Evolutionary conservation across 176 grass and related monocot genomes (phyloP), one percentile per base, ranked within the genome.

Genomic region (Poa pratensis): DNA sequence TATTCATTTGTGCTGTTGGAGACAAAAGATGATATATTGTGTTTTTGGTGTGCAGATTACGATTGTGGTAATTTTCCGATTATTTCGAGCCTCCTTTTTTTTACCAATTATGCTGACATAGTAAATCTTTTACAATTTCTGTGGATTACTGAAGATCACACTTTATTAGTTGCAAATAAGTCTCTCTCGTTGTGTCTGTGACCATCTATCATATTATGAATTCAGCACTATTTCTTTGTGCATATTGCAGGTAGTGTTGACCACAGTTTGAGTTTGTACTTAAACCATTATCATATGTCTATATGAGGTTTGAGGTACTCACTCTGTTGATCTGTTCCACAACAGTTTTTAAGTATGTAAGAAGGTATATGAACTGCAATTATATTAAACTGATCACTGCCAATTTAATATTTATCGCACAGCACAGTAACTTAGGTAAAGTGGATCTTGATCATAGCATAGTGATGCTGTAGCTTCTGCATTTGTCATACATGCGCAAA

Each of bases 221-320:
- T 24, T 28, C n/a, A 78, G 51, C 70, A 19, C 18, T 48, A 45
- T 83, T 60, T 67, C 39, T 80, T 80, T 87, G 26, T 75, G 79
- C 30, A 57, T 75, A 11, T 83, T 83, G 58, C 85, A 90, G 81
- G 85, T 84, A 43, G 20, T 48, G 39, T 68, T 87, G 75, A 30
- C 74, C 54, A 26, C n/a, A 78, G 14, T 24, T 57, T 69, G 40
- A 78, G 14, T 24, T 57, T 69, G 40, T 74, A 58, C 73, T 15
- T 39, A 69, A 57, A 79, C 9, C 32, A 73, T 37, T 46, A 20
- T 23, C 32, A 35, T 50, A 77, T 57, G 30, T 51, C 14, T 45
- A 17, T 54, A 53, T 9, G 34, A 90, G 39, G 15, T 76, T 60
- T 28, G 43, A 90, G 40, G 27, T 85, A 69, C 23, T 48, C 62